A percentile compares a stretch with the other conserved stretches of the same genome.
Conservation (phyloP, 2,329 filamentous ascomycete genomes). For the Sarocladium kiliense region DNA sequence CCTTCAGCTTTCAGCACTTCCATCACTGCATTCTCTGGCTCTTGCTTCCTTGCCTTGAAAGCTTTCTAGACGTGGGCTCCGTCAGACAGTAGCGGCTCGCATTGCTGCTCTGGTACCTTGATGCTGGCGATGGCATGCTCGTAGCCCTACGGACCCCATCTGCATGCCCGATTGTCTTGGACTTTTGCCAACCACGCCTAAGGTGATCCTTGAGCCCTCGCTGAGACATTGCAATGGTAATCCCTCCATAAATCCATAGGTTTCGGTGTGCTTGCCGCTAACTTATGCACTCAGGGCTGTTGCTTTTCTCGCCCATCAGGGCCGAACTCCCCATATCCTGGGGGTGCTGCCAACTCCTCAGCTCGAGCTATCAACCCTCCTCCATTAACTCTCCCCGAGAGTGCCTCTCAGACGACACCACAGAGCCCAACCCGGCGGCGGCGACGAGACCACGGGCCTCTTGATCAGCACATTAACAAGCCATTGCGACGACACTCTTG, state of each 20-base stretch:
- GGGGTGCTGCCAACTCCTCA: constrained; percentile 43
- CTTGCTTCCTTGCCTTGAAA: not conserved
- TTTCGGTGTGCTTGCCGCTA: too few relatives aligned
- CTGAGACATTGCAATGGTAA: constrained; percentile 3
- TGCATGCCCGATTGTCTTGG: not conserved
- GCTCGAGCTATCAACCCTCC: constrained; percentile 48
- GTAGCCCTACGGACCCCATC: not conserved
- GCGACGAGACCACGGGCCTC: constrained; percentile 33
- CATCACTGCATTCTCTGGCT: not conserved
- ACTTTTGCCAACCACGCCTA: not conserved
- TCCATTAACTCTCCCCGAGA: constrained; percentile 25
- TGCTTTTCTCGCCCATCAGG: constrained; percentile 50
- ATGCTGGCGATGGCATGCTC: not conserved
- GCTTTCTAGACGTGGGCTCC: not conserved
- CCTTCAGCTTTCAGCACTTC: not conserved
- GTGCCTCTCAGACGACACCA: constrained; percentile 16
- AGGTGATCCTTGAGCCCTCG: not conserved
- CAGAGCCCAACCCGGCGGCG: constrained; percentile 19
- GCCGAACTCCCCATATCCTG: constrained; percentile 49
- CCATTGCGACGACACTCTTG: constrained; percentile 61
- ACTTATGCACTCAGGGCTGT: constrained; percentile 41
- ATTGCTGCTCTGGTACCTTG: not conserved
- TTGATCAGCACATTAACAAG: constrained; percentile 64
- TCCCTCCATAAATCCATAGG: not conserved
- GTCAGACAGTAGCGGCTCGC: not conserved